A percentile compares a stretch with the other conserved stretches of the same genome.
These are phyloP conservation scores for Carex parvula DNA, from an alignment of 176 grass and related monocot genomes.

Conservation along the genomic window DNA sequence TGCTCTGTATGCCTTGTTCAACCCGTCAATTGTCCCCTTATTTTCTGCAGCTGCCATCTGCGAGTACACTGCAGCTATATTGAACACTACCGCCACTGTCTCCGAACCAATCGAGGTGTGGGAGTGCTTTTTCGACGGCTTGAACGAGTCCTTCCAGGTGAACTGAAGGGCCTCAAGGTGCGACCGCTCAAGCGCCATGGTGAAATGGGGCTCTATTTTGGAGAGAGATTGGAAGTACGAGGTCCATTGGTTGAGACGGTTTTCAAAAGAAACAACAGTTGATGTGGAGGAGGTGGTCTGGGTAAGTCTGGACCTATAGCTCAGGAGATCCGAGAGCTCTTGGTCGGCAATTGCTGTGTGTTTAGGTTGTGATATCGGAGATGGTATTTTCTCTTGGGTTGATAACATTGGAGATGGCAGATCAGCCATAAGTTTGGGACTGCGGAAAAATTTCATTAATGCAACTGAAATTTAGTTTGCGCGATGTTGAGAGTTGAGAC, in stretches of 20 bases:
- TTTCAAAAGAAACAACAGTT: not conserved
- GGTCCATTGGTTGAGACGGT: slow-evolving; percentile 28
- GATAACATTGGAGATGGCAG: slow-evolving; percentile 47
- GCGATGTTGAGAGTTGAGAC: too few species aligned
- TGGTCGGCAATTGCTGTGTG: slow-evolving; percentile 15
- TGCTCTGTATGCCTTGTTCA: slow-evolving; percentile 37
- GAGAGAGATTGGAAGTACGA: slow-evolving; percentile 40
- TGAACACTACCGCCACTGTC: slow-evolving; percentile 42
- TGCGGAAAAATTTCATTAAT: too few species aligned
- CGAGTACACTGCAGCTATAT: slow-evolving; percentile 35
- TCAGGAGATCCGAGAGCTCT: slow-evolving; percentile 32
- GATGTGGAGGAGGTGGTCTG: not conserved
- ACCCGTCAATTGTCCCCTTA: slow-evolving; percentile 27
- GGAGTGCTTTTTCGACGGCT: not conserved
- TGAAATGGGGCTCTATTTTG: slow-evolving; percentile 27
- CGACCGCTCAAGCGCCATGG: slow-evolving; percentile 28
- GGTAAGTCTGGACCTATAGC: slow-evolving; percentile 7
- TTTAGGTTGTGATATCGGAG: not conserved
- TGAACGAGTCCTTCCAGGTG: slow-evolving; percentile 49
- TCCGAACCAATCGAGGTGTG: slow-evolving; percentile 44
- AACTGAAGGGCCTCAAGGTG: slow-evolving; percentile 23
- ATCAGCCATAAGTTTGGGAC: too few species aligned
- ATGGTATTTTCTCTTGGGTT: slow-evolving; percentile 49
- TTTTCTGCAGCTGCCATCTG: slow-evolving; percentile 39
- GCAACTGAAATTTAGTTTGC: too few species aligned